Percentiles rank a stretch among this genome's conserved stretches.
These are phyloP conservation scores for Ophryocystis elektroscirrha DNA, from an alignment of 169 alveolate genomes.

Conservation along the genomic window DNA sequence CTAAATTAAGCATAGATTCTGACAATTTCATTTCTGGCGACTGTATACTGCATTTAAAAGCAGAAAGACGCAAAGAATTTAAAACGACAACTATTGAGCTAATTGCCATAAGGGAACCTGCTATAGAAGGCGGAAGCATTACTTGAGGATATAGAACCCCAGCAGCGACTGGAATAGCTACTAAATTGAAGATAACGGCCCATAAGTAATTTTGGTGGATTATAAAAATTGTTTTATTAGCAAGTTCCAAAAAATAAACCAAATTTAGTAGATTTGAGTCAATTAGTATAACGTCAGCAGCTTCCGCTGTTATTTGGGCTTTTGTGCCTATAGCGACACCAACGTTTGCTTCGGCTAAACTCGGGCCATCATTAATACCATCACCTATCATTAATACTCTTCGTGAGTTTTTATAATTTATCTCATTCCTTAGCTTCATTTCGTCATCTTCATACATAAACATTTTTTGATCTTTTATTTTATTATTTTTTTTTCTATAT, in stretches of 20 bases:
- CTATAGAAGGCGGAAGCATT: conserved; percentile 12
- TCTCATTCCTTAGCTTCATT: too few relatives aligned
- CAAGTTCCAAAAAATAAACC: background rate
- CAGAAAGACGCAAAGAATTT: conserved; percentile 1
- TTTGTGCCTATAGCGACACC: conserved; percentile 25
- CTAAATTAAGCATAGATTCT: too few relatives aligned
- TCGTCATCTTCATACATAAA: too few relatives aligned
- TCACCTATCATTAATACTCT: conserved; percentile 22
- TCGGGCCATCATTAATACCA: conserved; percentile 23
- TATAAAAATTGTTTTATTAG: background rate
- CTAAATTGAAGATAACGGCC: conserved; percentile 19
- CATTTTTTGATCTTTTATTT: too few relatives aligned
- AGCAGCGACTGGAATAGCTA: conserved; percentile 22
- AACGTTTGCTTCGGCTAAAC: conserved; percentile 19
- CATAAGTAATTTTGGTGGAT: conserved; percentile 13
- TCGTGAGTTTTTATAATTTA: too few relatives aligned
- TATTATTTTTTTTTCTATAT: too few relatives aligned
- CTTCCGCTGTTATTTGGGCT: conserved; percentile 9
- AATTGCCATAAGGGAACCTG: conserved; percentile 1
- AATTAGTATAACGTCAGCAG: conserved; percentile 16
- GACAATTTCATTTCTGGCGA: too few relatives aligned
- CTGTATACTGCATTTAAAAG: too few relatives aligned
- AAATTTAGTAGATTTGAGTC: background rate
- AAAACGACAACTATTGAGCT: conserved; percentile 3
- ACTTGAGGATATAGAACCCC: conserved; percentile 19